phyloP scores from a whole-genome alignment of 768 basidiomycete species.

The Tricholoma sp. region DNA sequence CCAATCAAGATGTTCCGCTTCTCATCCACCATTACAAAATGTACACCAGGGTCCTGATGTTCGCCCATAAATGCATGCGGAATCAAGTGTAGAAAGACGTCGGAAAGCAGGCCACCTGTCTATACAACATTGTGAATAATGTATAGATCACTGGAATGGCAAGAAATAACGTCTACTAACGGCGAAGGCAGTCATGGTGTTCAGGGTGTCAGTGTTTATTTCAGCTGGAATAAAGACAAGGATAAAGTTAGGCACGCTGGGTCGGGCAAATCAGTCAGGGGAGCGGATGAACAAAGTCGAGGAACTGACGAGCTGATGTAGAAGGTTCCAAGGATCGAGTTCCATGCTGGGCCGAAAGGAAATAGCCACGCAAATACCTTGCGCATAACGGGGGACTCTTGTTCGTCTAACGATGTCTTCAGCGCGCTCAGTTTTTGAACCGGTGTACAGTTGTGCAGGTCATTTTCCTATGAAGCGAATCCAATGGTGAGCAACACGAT shows the following conservation, averaged over 20 bases:
- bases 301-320: slow-evolving; percentile 89
- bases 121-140: slow-evolving; percentile 20
- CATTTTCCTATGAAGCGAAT: slow-evolving; percentile 27
- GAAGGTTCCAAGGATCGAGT: slow-evolving; percentile 87
- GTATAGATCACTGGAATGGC: slow-evolving; percentile 7
- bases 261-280: slow-evolving; percentile 9
- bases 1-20: slow-evolving; percentile 89
- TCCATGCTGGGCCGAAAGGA: slow-evolving; percentile 88
- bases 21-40: slow-evolving; percentile 83
- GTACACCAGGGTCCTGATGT: slow-evolving; percentile 64
- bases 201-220: slow-evolving; percentile 79
- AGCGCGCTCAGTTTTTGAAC: slow-evolving; percentile 48
- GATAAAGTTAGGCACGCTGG: slow-evolving; percentile 89
- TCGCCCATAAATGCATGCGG: slow-evolving; percentile 93
- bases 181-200: slow-evolving; percentile 93
- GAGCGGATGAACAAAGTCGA: slow-evolving; percentile 2
- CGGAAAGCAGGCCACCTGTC: slow-evolving; percentile 89
- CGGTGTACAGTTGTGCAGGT: slow-evolving; percentile 35
- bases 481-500: not conserved
- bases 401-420: slow-evolving; percentile 55
- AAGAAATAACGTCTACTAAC: slow-evolving; percentile 35
- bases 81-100: slow-evolving; percentile 88
- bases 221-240: slow-evolving; percentile 90
- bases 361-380: slow-evolving; percentile 78
- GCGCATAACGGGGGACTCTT: slow-evolving; percentile 72